phyloP scores from a whole-genome alignment of 2,329 filamentous ascomycete genomes.

The Didymella sp. region DNA sequence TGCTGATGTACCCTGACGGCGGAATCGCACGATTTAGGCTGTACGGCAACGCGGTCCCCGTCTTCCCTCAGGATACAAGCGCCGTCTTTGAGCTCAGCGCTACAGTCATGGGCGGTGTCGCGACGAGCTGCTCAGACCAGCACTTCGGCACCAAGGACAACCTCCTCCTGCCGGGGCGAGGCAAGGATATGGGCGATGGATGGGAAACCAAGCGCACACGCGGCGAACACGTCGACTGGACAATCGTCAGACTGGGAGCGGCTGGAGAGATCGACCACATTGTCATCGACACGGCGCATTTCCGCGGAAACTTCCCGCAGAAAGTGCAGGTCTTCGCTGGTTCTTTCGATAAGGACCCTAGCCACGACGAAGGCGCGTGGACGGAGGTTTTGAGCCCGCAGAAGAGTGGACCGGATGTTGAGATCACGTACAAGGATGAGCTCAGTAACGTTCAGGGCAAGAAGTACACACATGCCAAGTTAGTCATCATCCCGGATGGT shows the following conservation, averaged over 20 bases:
- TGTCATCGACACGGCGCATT: slow-evolving; percentile 81
- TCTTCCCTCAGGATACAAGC: slow-evolving; percentile 71
- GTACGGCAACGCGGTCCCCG: slow-evolving; percentile 76
- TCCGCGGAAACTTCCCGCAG: slow-evolving; percentile 83
- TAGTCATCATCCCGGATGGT: slow-evolving; percentile 92
- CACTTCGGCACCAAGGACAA: slow-evolving; percentile 86
- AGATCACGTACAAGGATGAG: slow-evolving; percentile 67
- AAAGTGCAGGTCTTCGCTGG: slow-evolving; percentile 70
- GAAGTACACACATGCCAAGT: slow-evolving; percentile 81
- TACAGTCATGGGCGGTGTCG: slow-evolving; percentile 79
- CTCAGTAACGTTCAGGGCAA: slow-evolving; percentile 61
- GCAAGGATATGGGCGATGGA: slow-evolving; percentile 85
- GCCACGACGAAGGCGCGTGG: slow-evolving; percentile 67
- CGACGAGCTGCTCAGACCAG: slow-evolving; percentile 78
- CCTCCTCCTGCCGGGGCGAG: slow-evolving; percentile 77
- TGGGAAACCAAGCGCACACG: slow-evolving; percentile 84
- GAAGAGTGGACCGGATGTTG: slow-evolving; percentile 74
- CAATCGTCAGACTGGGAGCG: slow-evolving; percentile 75
- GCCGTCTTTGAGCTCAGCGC: slow-evolving; percentile 78
- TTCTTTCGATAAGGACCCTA: slow-evolving; percentile 65
- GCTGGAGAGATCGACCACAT: slow-evolving; percentile 70
- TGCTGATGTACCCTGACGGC: slow-evolving; percentile 87
- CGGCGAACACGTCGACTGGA: slow-evolving; percentile 79
- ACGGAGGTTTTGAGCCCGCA: slow-evolving; percentile 68
- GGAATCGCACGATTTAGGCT: slow-evolving; percentile 82